A percentile compares a stretch with the other conserved stretches of the same genome.
These are phyloP conservation scores for Cenchrus purpureus DNA, from an alignment of 176 grass and related monocot species.

Conservation along the genomic window DNA sequence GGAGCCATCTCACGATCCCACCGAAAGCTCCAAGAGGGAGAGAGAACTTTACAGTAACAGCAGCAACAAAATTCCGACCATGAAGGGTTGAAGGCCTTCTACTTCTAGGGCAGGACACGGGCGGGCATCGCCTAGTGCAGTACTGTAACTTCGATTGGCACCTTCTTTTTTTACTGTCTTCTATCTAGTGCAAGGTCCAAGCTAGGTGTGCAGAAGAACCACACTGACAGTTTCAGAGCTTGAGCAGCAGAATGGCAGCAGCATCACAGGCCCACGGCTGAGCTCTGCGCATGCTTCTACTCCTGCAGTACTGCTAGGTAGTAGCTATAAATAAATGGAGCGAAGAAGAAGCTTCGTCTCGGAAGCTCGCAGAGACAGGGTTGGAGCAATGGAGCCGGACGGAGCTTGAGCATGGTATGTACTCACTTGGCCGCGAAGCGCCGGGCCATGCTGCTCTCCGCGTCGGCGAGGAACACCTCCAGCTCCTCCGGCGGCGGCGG, in stretches of 20 bases:
- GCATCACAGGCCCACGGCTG: conserved; percentile 31
- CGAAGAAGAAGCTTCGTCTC: neutral
- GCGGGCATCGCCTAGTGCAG: neutral
- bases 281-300: neutral
- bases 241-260: neutral
- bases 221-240: conserved; percentile 20
- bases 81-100: neutral
- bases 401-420: neutral
- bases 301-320: neutral
- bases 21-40: neutral
- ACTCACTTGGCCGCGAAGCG: conserved; percentile 60
- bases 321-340: conserved; percentile 41
- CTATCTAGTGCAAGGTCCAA: neutral
- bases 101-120: too few species aligned
- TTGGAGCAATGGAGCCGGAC: too few species aligned
- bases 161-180: conserved; percentile 36
- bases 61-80: neutral
- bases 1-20: neutral
- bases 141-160: conserved; percentile 20
- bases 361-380: neutral
- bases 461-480: conserved; percentile 53
- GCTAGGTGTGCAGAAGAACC: neutral
- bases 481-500: conserved; percentile 48
- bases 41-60: neutral
- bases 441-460: conserved; percentile 38